phyloP scores from a whole-genome alignment of 768 basidiomycete species.

The Clitopilus passeckerianus region DNA sequence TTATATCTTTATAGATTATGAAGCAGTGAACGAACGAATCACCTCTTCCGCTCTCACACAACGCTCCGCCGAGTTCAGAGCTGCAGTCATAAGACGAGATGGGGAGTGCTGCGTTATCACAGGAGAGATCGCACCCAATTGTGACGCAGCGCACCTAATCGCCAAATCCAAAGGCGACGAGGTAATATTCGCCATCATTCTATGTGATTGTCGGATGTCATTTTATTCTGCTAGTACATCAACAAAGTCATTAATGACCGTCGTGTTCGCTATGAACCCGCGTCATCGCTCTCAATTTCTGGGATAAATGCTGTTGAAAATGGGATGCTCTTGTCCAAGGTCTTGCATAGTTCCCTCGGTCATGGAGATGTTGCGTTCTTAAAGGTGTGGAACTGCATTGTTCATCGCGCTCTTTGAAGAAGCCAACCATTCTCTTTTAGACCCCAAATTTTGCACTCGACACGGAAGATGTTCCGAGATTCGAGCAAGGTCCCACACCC shows the following conservation, averaged over 20 bases:
- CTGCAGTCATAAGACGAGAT: conserved; percentile 5
- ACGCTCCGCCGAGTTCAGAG: neutral
- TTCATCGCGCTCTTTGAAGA: neutral
- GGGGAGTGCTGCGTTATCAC: conserved; percentile 1
- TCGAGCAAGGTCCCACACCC: conserved; percentile 1
- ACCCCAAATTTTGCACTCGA: conserved; percentile 2
- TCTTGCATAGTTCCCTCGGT: neutral
- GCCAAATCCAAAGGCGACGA: conserved; percentile 9
- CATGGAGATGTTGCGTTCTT: neutral
- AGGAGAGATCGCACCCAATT: neutral
- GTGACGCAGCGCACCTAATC: conserved; percentile 5
- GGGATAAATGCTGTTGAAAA: conserved; percentile 4
- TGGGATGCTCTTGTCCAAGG: neutral
- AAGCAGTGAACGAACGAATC: conserved; percentile 10
- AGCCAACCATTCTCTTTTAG: neutral
- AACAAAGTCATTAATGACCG: neutral
- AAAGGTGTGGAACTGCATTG: neutral
- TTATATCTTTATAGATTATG: conserved; percentile 8
- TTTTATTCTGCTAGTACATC: neutral
- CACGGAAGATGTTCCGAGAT: neutral
- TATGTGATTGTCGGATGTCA: neutral
- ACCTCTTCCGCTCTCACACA: conserved; percentile 8
- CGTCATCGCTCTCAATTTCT: neutral
- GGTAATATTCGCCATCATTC: neutral
- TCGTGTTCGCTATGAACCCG: neutral